Evolutionary conservation across 257 asterid genomes (phyloP).

Genomic region (Solanum corneliomulleri): DNA sequence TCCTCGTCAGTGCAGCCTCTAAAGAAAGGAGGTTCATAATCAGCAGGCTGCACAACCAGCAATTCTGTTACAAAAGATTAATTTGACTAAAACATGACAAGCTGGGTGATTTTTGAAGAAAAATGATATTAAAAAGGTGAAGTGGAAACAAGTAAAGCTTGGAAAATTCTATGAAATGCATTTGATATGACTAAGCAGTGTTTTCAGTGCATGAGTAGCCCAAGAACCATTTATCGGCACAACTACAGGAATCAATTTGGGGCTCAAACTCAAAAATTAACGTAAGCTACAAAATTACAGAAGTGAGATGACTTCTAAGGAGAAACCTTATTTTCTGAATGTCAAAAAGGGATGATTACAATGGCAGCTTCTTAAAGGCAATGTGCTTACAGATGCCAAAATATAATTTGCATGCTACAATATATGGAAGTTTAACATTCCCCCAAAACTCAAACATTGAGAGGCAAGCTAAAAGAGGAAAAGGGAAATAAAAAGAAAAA

Average conservation of each 20-base stretch:
- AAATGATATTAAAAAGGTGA: neutral
- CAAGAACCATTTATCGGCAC: neutral
- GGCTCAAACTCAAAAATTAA: neutral
- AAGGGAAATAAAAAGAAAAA: neutral
- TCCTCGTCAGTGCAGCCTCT: constrained; percentile 84
- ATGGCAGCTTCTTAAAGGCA: neutral
- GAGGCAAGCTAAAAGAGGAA: neutral
- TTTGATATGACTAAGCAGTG: neutral
- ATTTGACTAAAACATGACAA: neutral
- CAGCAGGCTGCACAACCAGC: constrained; percentile 71
- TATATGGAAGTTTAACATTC: neutral
- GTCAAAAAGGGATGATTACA: neutral
- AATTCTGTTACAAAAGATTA: neutral
- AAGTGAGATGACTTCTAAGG: neutral
- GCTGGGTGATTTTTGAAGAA: neutral
- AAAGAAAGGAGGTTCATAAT: constrained; percentile 96
- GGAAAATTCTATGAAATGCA: neutral
- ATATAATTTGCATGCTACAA: neutral
- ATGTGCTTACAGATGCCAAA: neutral
- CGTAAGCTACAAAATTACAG: neutral
- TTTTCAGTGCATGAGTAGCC: neutral
- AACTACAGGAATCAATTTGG: neutral
- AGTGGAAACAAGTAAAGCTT: neutral
- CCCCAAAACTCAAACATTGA: neutral
- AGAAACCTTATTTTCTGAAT: neutral